Base-by-base conservation (phyloP, 192 early-diverging fungal species). In the Entomortierella parvispora region DNA sequence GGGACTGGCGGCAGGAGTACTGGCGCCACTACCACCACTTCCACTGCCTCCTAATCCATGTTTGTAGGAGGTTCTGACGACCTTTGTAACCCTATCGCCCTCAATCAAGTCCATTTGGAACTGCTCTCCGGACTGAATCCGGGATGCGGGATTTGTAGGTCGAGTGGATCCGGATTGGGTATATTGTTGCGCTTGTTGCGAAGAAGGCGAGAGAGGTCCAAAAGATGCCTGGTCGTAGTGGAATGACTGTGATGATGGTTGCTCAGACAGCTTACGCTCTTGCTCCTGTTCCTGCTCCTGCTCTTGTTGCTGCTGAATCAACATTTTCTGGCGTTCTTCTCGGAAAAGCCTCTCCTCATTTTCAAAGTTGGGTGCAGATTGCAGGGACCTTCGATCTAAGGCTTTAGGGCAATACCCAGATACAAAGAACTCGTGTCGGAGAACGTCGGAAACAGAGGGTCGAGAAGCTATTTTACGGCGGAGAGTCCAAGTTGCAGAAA, bases 401-500 rank as follows among this genome's bases (percentile, higher is more conserved):
- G 54, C 54, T 54, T 67, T 23, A 11, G 65, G 68, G 33, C 52
- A 54, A 32, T 61, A 75, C 47, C 67, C 70, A 40, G 46, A 51
- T 14, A 65, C 49, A 47, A 84, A 81, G 28, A 84, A 84, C 0
- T 71, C 66, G 45, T 82, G 78, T 2, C 63, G 37, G 3, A 79
- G 60, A 3, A 84, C 68, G 14, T 71, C 45, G 3, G 59, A 58
- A 18, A 84, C 67, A 3, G 80, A 59, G 0, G 69, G 83, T 52
- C 83, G 48, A 22, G 71, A 69, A 4, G 65, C 82, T 74, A 12
- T 40, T 40, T 40, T 40, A n/a, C n/a, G n/a, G n/a, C n/a, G n/a
- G n/a, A 43, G 40, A 48, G 33, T 26, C 15, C 3, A 4, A 22
- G 8, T 4, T 4, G 20, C 1, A 26, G 28, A 31, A 29, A 62